These are phyloP conservation scores for Citrus sp. DNA, from an alignment of 345 rosid species.

Conservation along the genomic window DNA sequence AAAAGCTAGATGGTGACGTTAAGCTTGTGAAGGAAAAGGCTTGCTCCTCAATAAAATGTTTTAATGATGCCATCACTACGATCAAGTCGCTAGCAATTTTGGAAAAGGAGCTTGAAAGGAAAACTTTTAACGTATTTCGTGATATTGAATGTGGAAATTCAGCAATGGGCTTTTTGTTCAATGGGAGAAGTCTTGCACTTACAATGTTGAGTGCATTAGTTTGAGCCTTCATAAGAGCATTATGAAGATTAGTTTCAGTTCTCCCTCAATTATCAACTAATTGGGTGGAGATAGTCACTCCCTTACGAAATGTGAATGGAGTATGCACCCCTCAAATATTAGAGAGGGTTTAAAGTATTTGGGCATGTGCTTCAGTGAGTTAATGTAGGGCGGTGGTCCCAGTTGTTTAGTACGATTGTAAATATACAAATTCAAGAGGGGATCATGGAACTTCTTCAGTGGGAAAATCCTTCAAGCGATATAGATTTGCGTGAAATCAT, in stretches of 20 bases:
- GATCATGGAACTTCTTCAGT: slow-evolving; percentile 59
- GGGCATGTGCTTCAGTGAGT: too few species aligned
- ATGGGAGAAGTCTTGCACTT: fast-evolving
- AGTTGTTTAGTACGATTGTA: too few species aligned
- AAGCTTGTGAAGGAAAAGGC: slow-evolving; percentile 35
- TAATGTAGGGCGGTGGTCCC: too few species aligned
- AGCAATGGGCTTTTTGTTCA: fast-evolving
- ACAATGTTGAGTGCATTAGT: too few species aligned
- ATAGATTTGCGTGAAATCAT: slow-evolving; percentile 27
- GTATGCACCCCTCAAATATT: too few species aligned
- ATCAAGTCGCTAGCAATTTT: slow-evolving; percentile 46
- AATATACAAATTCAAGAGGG: slow-evolving; percentile 53
- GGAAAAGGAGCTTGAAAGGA: slow-evolving; percentile 41
- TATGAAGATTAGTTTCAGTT: too few species aligned
- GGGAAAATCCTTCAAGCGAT: slow-evolving; percentile 59
- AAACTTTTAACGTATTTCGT: slow-evolving; percentile 1
- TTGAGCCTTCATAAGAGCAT: too few species aligned
- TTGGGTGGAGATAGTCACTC: too few species aligned
- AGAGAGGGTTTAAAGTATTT: too few species aligned
- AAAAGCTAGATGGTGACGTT: slow-evolving; percentile 48
- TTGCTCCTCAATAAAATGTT: slow-evolving; percentile 41
- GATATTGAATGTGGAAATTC: slow-evolving; percentile 61
- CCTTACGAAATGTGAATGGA: too few species aligned
- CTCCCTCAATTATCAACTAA: too few species aligned
- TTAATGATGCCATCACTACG: slow-evolving; percentile 43